Base-by-base conservation (phyloP, 768 basidiomycete genomes). In the Exsudoporus frostii region DNA sequence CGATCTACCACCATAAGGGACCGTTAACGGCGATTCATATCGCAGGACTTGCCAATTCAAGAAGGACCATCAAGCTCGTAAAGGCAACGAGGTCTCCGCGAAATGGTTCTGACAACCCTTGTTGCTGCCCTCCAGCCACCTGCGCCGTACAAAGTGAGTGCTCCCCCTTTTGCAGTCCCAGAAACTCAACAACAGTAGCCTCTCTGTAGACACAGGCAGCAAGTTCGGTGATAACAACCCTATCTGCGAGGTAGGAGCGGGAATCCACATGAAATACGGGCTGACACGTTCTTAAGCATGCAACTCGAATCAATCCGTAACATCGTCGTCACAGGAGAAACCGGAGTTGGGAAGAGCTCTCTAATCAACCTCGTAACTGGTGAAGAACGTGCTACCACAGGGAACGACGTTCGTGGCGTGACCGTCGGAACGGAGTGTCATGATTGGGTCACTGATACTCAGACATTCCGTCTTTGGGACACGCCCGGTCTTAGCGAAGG, bases 401-500 rank as follows among this genome's bases (percentile, higher is more conserved):
- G 57, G 5, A 62, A 63, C 33, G 63, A 63, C 19, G 59, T 60
- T 24, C 53, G 44, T 30, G 65, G 65, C 10, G 65, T 64, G 4
- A 68, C 66, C 46, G 50, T 53, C 38, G 59, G 56, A 19, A 60
- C 52, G 14, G 58, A 56, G 40, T 54, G 50, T 45, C 55, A 66
- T 34, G 56, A 59, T 20, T 58, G 58, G 53, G 51, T 29, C 42
- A 43, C 43, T 19, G 51, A 53, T 34, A 38, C 37, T 8, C 60
- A 62, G 39, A 59, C 54, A 17, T 71, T 59, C 52, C 55, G 60
- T 33, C 55, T 72, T 36, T 71, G 57, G 64, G 70, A 72, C 43
- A 71, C 70, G 1, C 66, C 62, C 1, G 71, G 70, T 25, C 61
- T 71, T n/a, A 60, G 60, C 43, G 68, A 69, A 48, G 63, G 59